These are phyloP conservation scores for Bathelium albidoporum DNA, from an alignment of 495 filamentous ascomycete species.

Conservation along the genomic window DNA sequence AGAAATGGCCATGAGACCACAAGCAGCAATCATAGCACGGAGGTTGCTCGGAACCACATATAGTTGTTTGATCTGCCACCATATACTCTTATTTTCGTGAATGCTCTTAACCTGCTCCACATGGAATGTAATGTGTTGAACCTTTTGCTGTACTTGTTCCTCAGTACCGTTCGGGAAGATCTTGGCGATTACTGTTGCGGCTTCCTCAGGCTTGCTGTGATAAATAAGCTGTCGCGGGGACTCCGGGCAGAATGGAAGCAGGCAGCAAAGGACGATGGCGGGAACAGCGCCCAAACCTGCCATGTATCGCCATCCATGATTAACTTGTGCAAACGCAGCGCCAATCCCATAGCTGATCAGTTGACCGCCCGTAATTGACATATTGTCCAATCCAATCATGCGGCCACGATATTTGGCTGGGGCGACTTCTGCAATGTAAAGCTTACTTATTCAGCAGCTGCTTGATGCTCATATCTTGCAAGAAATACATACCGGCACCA, in stretches of 20 bases:
- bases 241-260: slow-evolving; percentile 41
- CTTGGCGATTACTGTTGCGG: slow-evolving; percentile 27
- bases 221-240: slow-evolving; percentile 44
- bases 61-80: slow-evolving; percentile 37
- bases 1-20: slow-evolving; percentile 40
- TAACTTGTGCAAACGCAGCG: slow-evolving; percentile 40
- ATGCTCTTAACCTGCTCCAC: slow-evolving; percentile 33
- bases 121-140: slow-evolving; percentile 30
- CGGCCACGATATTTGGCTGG: slow-evolving; percentile 42
- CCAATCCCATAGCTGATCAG: slow-evolving; percentile 42
- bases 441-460: no score
- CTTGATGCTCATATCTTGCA: no score
- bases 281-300: slow-evolving; percentile 42
- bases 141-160: slow-evolving; percentile 32
- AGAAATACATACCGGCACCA: slow-evolving; percentile 15
- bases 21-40: slow-evolving; percentile 41
- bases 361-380: slow-evolving; percentile 45
- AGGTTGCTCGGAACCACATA: slow-evolving; percentile 36
- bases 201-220: slow-evolving; percentile 35
- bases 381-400: slow-evolving; percentile 47
- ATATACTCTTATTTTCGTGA: slow-evolving; percentile 27
- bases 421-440: slow-evolving; percentile 40
- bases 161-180: slow-evolving; percentile 34
- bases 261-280: slow-evolving; percentile 33
- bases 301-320: slow-evolving; percentile 42